phyloP scores from a whole-genome alignment of 768 basidiomycete species.

The Thelephora aurantiotincta region DNA sequence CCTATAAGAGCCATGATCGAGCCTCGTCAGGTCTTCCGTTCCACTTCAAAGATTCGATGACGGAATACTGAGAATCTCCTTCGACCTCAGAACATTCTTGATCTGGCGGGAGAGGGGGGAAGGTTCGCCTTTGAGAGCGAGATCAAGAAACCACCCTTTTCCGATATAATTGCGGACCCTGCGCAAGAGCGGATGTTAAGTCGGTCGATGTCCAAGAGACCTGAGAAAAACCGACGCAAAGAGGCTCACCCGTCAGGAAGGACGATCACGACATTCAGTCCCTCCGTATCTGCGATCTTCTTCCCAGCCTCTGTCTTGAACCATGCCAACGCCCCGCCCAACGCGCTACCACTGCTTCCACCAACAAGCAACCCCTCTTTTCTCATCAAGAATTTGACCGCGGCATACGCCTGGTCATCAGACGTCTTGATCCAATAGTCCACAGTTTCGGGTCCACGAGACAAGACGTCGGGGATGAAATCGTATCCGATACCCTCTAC shows the following conservation, averaged over 20 bases:
- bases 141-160: conserved; percentile 80
- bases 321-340: conserved; percentile 69
- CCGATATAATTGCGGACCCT: conserved; percentile 93
- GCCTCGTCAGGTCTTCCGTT: conserved; percentile 3
- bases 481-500: conserved; percentile 98
- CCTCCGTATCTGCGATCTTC: conserved; percentile 46
- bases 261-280: conserved; percentile 79
- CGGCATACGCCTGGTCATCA: conserved; percentile 70
- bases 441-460: conserved; percentile 42
- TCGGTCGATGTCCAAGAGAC: conserved; percentile 2
- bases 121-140: conserved; percentile 40
- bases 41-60: conserved; percentile 6
- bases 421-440: conserved; percentile 78
- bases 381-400: conserved; percentile 64
- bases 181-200: background rate
- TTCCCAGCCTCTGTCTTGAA: conserved; percentile 57
- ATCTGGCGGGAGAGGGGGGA: conserved; percentile 40
- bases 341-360: conserved; percentile 81
- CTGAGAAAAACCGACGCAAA: background rate
- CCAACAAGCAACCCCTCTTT: conserved; percentile 85
- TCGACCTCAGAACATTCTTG: conserved; percentile 20
- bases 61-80: background rate
- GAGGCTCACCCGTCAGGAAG: conserved; percentile 75
- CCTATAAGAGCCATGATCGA: no score
- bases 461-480: conserved; percentile 80